phyloP scores from a whole-genome alignment of 768 basidiomycete species.

The Podaxis carcinomalis region DNA sequence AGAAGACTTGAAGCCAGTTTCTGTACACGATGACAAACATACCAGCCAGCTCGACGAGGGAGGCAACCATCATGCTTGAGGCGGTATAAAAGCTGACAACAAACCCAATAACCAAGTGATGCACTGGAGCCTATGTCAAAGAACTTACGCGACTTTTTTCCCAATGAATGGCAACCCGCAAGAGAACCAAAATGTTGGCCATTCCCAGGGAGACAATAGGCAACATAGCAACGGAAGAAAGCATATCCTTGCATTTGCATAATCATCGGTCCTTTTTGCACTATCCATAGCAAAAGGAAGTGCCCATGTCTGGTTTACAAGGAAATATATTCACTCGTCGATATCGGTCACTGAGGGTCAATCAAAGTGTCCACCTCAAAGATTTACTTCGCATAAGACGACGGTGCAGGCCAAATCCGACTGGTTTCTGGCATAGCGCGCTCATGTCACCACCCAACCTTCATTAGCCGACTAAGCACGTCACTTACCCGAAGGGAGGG shows the following conservation, averaged over 20 bases:
- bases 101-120: constrained; percentile 6
- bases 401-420: constrained; percentile 1
- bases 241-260: constrained; percentile 25
- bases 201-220: constrained; percentile 24
- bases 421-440: not conserved
- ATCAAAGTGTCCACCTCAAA: not conserved
- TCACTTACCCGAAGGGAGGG: not conserved
- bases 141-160: constrained; percentile 18
- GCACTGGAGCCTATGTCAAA: not conserved
- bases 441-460: not conserved
- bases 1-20: not conserved
- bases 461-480: not conserved
- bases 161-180: constrained; percentile 32
- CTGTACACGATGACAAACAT: not conserved
- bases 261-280: not conserved
- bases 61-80: not conserved
- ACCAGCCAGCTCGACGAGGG: not conserved
- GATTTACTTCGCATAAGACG: not conserved
- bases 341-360: not conserved
- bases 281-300: not conserved
- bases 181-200: constrained; percentile 27
- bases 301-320: not conserved
- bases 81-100: not conserved
- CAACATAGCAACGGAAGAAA: constrained; percentile 19
- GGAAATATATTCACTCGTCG: not conserved